Evolutionary conservation across 176 grass and related monocot genomes (phyloP).

Genomic region (Calamus simplicifolius): DNA sequence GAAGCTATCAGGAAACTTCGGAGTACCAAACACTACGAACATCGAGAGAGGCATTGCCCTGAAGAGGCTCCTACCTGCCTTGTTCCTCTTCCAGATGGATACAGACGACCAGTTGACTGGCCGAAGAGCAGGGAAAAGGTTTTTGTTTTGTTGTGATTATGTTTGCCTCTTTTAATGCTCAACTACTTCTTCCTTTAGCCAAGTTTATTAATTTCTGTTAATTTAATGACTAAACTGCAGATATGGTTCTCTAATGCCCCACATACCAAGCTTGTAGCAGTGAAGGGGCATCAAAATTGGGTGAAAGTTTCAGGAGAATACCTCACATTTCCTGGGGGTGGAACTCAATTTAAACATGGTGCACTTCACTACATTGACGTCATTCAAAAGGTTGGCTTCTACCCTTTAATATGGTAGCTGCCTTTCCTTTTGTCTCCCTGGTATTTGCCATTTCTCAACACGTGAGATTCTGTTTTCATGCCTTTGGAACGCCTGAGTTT

Average conservation of each 20-base stretch:
- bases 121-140: conserved; percentile 89
- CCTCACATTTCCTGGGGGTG: conserved; percentile 85
- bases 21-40: conserved; percentile 85
- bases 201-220: no score
- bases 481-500: no score
- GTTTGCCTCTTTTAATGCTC: conserved; percentile 13
- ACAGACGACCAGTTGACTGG: conserved; percentile 63
- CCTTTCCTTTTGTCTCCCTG: no score
- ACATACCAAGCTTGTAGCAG: conserved; percentile 75
- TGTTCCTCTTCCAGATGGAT: conserved; percentile 77
- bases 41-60: conserved; percentile 95
- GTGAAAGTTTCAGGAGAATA: conserved; percentile 95
- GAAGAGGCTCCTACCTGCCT: conserved; percentile 75
- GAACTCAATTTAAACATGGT: conserved; percentile 94
- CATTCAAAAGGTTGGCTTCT: conserved; percentile 68
- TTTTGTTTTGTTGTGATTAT: conserved; percentile 15
- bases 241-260: conserved; percentile 93
- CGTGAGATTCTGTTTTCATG: no score
- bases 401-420: no score
- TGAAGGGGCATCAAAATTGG: conserved; percentile 98
- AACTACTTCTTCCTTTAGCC: conserved; percentile 6
- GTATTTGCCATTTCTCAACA: no score
- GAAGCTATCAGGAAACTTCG: conserved; percentile 84
- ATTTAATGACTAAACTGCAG: conserved; percentile 21
- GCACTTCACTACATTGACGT: conserved; percentile 93